Conservation (phyloP, 2,329 filamentous ascomycete species). For the Alternaria angustiovoidea region DNA sequence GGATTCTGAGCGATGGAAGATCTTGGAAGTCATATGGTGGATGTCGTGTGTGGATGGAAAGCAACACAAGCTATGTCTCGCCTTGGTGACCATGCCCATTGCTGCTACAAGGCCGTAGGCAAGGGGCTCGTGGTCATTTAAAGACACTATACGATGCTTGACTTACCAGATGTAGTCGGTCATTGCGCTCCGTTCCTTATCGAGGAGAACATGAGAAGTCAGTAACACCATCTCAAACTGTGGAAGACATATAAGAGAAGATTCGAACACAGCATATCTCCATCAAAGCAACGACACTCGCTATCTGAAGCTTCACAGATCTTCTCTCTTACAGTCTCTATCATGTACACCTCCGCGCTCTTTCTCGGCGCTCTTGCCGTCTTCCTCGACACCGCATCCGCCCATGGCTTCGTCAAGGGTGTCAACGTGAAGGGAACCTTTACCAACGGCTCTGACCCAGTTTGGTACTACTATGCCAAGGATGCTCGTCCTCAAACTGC, state of each 20-base stretch:
- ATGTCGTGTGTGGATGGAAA: conserved; percentile 8
- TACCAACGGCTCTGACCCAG: conserved; percentile 42
- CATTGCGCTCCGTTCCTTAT: conserved; percentile 2
- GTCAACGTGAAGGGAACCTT: conserved; percentile 35
- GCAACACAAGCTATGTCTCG: conserved; percentile 8
- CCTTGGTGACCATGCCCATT: conserved; percentile 11
- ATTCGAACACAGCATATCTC: not conserved
- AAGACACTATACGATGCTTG: conserved; percentile 8
- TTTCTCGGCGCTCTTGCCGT: conserved; percentile 29
- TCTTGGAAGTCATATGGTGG: conserved; percentile 10
- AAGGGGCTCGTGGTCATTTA: conserved; percentile 15
- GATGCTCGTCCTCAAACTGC: conserved; percentile 37
- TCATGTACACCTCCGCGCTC: conserved; percentile 29
- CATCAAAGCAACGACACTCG: conserved; percentile 1
- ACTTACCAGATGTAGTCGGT: conserved; percentile 3
- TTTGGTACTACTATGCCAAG: conserved; percentile 43
- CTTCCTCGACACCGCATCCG: conserved; percentile 33
- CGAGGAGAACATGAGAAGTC: not conserved
- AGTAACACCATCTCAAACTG: not conserved
- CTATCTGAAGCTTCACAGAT: not conserved
- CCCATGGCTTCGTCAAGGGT: conserved; percentile 43
- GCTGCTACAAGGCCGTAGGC: conserved; percentile 1
- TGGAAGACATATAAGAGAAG: conserved; percentile 13
- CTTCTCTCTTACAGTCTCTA: not conserved
- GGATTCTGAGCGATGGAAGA: not conserved